phyloP scores from a whole-genome alignment of 768 basidiomycete genomes.

The Hemileccinum rubropunctum region DNA sequence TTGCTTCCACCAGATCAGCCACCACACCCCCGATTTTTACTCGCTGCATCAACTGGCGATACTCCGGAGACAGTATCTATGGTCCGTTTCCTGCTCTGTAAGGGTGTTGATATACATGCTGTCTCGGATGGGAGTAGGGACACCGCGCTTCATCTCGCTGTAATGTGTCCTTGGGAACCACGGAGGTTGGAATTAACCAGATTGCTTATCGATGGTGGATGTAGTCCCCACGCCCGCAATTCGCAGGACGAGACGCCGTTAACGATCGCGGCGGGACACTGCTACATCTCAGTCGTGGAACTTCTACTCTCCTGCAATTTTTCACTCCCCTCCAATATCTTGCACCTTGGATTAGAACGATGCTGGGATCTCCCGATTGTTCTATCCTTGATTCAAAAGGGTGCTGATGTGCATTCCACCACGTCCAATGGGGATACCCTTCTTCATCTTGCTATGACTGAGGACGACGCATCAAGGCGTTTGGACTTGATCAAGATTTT shows the following conservation, averaged over 20 bases:
- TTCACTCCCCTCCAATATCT: not conserved
- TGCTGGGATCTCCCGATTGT: not conserved
- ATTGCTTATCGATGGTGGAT: conserved; percentile 5
- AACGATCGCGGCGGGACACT: not conserved
- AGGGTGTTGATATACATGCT: not conserved
- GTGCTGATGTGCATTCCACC: not conserved
- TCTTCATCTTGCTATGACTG: not conserved
- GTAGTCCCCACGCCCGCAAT: not conserved
- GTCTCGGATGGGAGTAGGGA: not conserved
- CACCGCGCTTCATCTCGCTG: not conserved
- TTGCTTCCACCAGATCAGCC: not conserved
- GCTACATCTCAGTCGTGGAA: not conserved
- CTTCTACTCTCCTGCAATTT: not conserved
- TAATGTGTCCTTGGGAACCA: not conserved
- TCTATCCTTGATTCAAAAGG: not conserved
- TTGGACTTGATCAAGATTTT: not conserved
- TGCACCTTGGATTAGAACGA: not conserved
- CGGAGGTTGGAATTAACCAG: not conserved
- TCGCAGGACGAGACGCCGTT: not conserved
- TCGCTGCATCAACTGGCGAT: not conserved
- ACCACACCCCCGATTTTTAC: not conserved
- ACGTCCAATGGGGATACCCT: not conserved
- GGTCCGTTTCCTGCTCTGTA: conserved; percentile 2
- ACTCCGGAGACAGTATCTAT: not conserved
- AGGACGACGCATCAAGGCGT: not conserved